Evolutionary conservation across 768 basidiomycete genomes (phyloP).

Genomic region (Chalciporus pseudorubinellus): DNA sequence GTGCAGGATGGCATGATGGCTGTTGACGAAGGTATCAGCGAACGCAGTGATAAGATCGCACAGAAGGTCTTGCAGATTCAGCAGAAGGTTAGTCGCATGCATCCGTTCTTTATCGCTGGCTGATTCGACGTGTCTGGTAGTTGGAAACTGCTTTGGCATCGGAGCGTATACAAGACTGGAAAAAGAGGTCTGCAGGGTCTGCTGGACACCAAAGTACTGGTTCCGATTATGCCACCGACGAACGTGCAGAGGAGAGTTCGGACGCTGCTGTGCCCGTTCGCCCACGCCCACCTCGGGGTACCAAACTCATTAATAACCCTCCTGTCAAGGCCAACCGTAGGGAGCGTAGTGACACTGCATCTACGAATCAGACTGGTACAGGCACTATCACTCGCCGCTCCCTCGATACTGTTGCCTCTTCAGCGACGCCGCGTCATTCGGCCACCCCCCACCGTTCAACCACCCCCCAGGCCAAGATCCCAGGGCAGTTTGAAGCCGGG

Average conservation of each 20-base stretch:
- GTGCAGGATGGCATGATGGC: slow-evolving; percentile 79
- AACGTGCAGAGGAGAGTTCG: slow-evolving; percentile 59
- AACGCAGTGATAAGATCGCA: slow-evolving; percentile 83
- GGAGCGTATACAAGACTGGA: slow-evolving; percentile 44
- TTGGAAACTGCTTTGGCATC: slow-evolving; percentile 71
- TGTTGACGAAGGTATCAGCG: slow-evolving; percentile 82
- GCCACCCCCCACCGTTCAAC: slow-evolving; percentile 26
- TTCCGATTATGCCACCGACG: slow-evolving; percentile 36
- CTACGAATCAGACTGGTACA: slow-evolving; percentile 52
- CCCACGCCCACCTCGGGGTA: slow-evolving; percentile 39
- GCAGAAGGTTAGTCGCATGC: slow-evolving; percentile 64
- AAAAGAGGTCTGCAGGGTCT: slow-evolving; percentile 29
- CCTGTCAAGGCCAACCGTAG: slow-evolving; percentile 40
- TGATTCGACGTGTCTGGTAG: slow-evolving; percentile 38
- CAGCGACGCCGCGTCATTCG: slow-evolving; percentile 29
- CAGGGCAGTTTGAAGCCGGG: slow-evolving; percentile 42
- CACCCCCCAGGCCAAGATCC: slow-evolving; percentile 34
- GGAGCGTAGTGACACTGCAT: slow-evolving; percentile 59
- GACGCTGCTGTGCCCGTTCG: slow-evolving; percentile 42
- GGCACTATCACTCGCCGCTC: slow-evolving; percentile 30
- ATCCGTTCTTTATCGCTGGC: neutral
- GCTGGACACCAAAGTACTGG: slow-evolving; percentile 21
- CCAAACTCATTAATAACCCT: slow-evolving; percentile 34
- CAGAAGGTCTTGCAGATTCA: slow-evolving; percentile 88
- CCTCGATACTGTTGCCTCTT: slow-evolving; percentile 19